Evolutionary conservation across 495 filamentous ascomycete genomes (phyloP).

Genomic region (Trypethelium eluteriae): DNA sequence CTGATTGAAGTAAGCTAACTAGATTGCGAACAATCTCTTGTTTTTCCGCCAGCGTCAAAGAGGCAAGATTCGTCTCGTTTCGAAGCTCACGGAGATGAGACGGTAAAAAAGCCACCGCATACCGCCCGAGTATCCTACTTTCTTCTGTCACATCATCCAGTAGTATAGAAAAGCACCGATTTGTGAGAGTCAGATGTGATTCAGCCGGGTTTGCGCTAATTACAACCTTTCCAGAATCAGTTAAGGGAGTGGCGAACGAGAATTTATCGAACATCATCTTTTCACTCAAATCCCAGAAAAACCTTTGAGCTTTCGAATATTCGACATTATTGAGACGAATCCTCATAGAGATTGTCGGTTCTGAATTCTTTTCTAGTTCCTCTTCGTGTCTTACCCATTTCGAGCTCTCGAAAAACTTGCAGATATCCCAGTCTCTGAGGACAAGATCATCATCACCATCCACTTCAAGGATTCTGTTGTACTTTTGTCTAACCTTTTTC

Average conservation of each 20-base stretch:
- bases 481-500: background rate
- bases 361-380: background rate
- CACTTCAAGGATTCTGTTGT: background rate
- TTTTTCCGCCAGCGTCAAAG: background rate
- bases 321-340: background rate
- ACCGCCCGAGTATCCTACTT: background rate
- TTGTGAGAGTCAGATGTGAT: background rate
- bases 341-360: background rate
- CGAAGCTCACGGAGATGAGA: background rate
- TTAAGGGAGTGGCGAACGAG: background rate
- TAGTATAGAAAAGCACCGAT: background rate
- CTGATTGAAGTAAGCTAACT: background rate
- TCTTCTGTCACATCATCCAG: background rate
- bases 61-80: background rate
- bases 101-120: background rate
- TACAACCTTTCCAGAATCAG: background rate
- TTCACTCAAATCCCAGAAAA: constrained; percentile 8
- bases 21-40: background rate
- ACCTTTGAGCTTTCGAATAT: background rate
- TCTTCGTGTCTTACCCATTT: background rate
- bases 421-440: background rate
- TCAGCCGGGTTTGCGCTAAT: constrained; percentile 1
- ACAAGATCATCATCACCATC: background rate
- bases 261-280: constrained; percentile 5
- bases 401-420: background rate